A percentile compares a stretch with the other conserved stretches of the same genome.
Conservation (phyloP, 2,329 filamentous ascomycete genomes). For the Diaporthe velutina region DNA sequence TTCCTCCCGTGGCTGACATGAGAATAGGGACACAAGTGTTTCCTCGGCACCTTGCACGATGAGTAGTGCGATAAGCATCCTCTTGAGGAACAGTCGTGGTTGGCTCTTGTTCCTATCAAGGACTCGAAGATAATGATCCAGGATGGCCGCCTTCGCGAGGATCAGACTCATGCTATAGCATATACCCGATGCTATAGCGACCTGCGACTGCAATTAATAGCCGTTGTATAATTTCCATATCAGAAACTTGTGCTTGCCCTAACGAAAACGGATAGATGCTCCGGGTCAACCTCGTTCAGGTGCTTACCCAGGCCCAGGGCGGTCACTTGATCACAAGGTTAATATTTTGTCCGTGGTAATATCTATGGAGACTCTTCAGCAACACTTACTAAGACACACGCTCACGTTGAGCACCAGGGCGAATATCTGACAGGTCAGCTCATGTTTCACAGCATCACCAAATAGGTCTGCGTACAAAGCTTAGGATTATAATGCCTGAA, state of each 20-base stretch:
- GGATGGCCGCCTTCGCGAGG: slow-evolving; percentile 12
- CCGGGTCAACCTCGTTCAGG: background rate
- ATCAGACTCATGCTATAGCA: slow-evolving; percentile 28
- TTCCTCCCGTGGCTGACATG: slow-evolving; percentile 10
- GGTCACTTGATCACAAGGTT: slow-evolving; percentile 2
- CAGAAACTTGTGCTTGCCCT: slow-evolving; percentile 4
- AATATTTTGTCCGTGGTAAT: background rate
- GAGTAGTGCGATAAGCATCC: slow-evolving; percentile 1
- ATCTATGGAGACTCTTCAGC: background rate
- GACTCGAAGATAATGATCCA: slow-evolving; percentile 7
- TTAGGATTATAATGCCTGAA: slow-evolving; percentile 10
- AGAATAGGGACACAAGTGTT: slow-evolving; percentile 4
- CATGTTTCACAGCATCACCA: background rate
- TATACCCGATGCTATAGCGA: slow-evolving; percentile 14
- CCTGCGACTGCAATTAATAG: background rate
- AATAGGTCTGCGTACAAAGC: slow-evolving; percentile 20
- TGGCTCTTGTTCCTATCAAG: background rate
- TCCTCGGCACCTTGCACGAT: slow-evolving; percentile 24
- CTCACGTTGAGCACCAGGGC: slow-evolving; percentile 26
- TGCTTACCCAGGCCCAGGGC: slow-evolving; percentile 10
- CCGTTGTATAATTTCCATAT: background rate
- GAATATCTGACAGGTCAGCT: slow-evolving; percentile 23
- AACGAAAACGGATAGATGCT: background rate
- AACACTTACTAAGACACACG: slow-evolving; percentile 10
- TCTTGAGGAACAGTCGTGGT: background rate